Evolutionary conservation across 371 early-diverging fungal genomes (phyloP).

Genomic region (Cladochytrium tenue): DNA sequence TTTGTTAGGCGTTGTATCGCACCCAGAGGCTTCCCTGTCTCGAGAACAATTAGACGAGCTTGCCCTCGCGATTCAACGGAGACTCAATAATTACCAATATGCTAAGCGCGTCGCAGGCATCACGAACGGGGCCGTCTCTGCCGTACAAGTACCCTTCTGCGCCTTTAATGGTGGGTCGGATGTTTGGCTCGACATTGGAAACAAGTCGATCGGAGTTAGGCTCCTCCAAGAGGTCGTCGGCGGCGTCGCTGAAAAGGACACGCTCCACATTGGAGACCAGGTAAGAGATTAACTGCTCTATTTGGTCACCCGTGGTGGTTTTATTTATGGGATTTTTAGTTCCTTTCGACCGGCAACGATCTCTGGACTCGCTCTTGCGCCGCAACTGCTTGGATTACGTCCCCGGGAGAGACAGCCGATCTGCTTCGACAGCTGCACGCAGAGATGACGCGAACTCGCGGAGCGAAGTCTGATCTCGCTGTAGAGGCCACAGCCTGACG

Average conservation of each 20-base stretch:
- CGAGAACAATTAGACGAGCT: slow-evolving; percentile 66
- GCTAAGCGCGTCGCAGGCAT: slow-evolving; percentile 13
- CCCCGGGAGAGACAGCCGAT: slow-evolving; percentile 73
- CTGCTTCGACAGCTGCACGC: slow-evolving; percentile 41
- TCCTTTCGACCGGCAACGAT: slow-evolving; percentile 83
- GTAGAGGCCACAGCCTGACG: too few relatives aligned
- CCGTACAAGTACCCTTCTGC: slow-evolving; percentile 64
- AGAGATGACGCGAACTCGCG: background rate
- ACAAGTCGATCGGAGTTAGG: slow-evolving; percentile 52
- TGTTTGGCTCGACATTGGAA: slow-evolving; percentile 76
- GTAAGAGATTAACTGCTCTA: slow-evolving; percentile 27
- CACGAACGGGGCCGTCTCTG: background rate
- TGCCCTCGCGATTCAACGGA: slow-evolving; percentile 35
- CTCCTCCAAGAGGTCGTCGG: slow-evolving; percentile 61
- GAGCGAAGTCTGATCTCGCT: too few relatives aligned
- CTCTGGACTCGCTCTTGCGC: slow-evolving; percentile 74
- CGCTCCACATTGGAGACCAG: slow-evolving; percentile 84
- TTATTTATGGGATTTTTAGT: slow-evolving; percentile 40
- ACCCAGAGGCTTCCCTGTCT: slow-evolving; percentile 32
- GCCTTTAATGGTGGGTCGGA: slow-evolving; percentile 85
- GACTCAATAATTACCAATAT: slow-evolving; percentile 32
- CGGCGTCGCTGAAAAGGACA: slow-evolving; percentile 37
- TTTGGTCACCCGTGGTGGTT: background rate
- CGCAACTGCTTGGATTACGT: slow-evolving; percentile 80
- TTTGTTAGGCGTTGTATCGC: slow-evolving; percentile 33